Evolutionary conservation across 805 yeast species (phyloP), one percentile per base, ranked within the genome.

Genomic region (Kodamaea sagamina): DNA sequence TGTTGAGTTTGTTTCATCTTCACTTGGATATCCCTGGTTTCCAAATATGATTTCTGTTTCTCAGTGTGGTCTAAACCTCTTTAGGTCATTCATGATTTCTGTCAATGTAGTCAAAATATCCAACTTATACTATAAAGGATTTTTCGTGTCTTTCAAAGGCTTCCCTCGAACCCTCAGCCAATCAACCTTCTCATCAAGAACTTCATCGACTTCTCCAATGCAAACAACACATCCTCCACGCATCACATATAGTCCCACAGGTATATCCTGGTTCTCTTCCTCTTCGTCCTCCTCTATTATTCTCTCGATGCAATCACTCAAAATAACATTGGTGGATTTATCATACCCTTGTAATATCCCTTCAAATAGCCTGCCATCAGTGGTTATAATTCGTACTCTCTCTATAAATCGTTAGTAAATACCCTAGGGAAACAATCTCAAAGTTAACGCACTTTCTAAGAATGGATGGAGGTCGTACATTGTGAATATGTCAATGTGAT

Each of bases 191-290:
- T 52, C 44, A 37, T 74, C 77, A 19, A 58, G 50, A 3, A 62
- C 69, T 37, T 67, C 74, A 47, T 79, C 81, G 6, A 79, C 63
- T 32, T 67, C 65, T 4, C 85, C 85, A 16, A 81, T 65, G 44
- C 82, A 74, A 2, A 79, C 81, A 4, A 81, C 75, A 38, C 66
- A 71, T 34, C 79, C 83, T 1, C 86, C 86, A 58, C 86, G 71
- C 53, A 81, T 64, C 60, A 81, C 58, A 43, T 74, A 69, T 6
- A 74, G 58, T 1, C 84, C 85, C 39, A 77, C 48, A 3, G 63
- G 65, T 16, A 73, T 61, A 42, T 68, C 74, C 40, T 68, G 64
- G 43, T 65, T 67, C 39, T 64, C 69, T 7, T 63, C 64, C 4
- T 62, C 62, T n/a, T 57, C 62, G n/a, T 68, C 71, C 0, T 57